Base-by-base conservation (phyloP, 2,329 filamentous ascomycete species). In the Neonectria neomacrospora region DNA sequence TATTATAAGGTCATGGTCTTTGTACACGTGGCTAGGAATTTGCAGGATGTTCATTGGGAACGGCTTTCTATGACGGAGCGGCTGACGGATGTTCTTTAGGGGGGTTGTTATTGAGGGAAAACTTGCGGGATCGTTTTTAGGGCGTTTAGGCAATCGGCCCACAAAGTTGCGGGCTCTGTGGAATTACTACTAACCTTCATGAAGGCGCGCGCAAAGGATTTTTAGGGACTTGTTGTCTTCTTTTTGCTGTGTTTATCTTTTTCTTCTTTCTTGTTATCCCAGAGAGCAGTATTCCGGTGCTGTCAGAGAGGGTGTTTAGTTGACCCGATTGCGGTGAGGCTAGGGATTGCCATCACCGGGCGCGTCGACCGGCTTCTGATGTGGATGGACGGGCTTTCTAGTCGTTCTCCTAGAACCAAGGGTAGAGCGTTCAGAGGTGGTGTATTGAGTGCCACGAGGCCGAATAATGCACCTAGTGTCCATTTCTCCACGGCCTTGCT, bases 91-190 rank as follows among this genome's bases (percentile, higher is more conserved):
- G 65, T 68, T 68, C 57, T 73, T 65, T n/a, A n/a, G 68, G 28
- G 39, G 50, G 67, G 58, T 55, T 70, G 61, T 68, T 67, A 48
- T 65, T 72, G 70, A 72, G 66, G 70, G 72, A 61, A 71, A 65
- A 71, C 63, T 42, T 69, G 63, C 66, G 71, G 67, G 66, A 72
- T 71, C 68, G 66, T 70, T 70, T 52, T 70, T 52, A 59, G 68
- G 71, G 71, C 71, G 71, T 73, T 73, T 51, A 68, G 64, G 71
- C 66, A 73, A 73, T 67, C 68, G 60, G 69, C 61, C 66, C 64
- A 68, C 70, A 69, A 69, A 71, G 67, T 63, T 73, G 68, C 65
- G 60, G 68, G 69, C 65, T 66, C 61, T 62, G 61, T 71, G 69
- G 66, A 62, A 58, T 68, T 72, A 64, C 65, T 66, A 61, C 64